These are phyloP conservation scores for Tulasnella sp. DNA, from an alignment of 768 basidiomycete genomes.

Conservation along the genomic window DNA sequence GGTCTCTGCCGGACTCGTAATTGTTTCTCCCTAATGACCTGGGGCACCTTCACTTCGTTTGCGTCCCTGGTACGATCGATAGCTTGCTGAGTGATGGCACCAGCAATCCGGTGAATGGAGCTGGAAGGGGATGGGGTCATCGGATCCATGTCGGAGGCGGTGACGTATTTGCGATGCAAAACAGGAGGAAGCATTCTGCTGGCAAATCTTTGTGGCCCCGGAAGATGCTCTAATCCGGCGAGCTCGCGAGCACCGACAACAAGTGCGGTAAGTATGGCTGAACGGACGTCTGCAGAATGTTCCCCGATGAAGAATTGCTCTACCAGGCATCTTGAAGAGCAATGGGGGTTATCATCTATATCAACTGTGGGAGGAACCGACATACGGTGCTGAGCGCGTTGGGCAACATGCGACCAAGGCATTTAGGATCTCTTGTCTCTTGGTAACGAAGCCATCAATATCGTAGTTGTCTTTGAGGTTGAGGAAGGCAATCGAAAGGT, in stretches of 20 bases:
- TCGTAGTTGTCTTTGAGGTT: constrained; percentile 80
- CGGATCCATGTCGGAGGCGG: constrained; percentile 39
- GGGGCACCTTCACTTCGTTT: constrained; percentile 53
- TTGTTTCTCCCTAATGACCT: constrained; percentile 66
- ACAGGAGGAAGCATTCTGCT: constrained; percentile 70
- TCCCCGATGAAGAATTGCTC: constrained; percentile 94
- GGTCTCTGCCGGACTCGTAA: constrained; percentile 50
- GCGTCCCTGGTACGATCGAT: constrained; percentile 58
- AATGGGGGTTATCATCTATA: background rate
- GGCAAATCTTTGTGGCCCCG: constrained; percentile 55
- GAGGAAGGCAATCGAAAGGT: constrained; percentile 68
- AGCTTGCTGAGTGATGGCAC: constrained; percentile 57
- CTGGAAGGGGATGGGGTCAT: constrained; percentile 29
- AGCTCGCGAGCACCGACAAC: constrained; percentile 84
- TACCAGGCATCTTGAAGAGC: constrained; percentile 58
- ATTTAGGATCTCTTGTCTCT: constrained; percentile 69
- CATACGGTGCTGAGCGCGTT: constrained; percentile 73
- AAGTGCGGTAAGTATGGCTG: constrained; percentile 77
- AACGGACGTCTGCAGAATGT: constrained; percentile 83
- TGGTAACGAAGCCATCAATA: constrained; percentile 69
- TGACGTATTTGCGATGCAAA: constrained; percentile 66
- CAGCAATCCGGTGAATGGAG: constrained; percentile 56
- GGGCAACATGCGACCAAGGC: constrained; percentile 82
- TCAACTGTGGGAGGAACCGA: constrained; percentile 28
- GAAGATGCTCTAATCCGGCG: constrained; percentile 47